Conservation (phyloP, 306 rosid species). For the Nissolia schottii region DNA sequence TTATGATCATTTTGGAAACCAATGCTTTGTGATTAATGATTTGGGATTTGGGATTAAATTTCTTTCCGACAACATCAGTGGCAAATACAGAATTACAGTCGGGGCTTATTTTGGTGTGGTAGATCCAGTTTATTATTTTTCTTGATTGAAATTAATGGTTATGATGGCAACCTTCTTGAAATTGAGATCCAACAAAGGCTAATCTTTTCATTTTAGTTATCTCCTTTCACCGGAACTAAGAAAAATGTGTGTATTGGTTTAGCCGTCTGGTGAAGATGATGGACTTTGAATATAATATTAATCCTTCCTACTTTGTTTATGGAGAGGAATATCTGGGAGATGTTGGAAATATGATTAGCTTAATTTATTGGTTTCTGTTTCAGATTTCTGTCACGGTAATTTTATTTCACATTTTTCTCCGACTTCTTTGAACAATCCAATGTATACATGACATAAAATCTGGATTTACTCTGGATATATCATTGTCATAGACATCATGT, state of each 20-base stretch:
- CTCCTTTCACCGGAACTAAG: neutral
- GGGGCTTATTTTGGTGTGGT: neutral
- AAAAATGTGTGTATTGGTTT: neutral
- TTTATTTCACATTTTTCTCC: neutral
- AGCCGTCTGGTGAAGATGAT: neutral
- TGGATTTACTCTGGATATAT: neutral
- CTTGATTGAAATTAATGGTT: too few relatives aligned
- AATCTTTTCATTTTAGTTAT: neutral
- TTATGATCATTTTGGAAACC: too few relatives aligned
- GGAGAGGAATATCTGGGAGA: neutral
- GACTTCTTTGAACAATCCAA: neutral
- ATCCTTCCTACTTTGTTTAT: neutral
- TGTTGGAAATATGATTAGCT: neutral
- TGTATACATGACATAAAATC: neutral
- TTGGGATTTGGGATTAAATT: neutral
- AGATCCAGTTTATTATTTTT: too few relatives aligned
- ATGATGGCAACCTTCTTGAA: neutral
- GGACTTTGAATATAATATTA: neutral
- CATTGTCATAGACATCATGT: neutral
- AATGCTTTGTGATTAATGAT: too few relatives aligned
- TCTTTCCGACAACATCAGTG: neutral
- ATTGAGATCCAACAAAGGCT: neutral
- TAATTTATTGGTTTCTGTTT: neutral
- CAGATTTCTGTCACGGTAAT: neutral
- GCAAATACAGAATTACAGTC: neutral